phyloP scores from a whole-genome alignment of 2,329 filamentous ascomycete genomes.

The Sporothrix schenckii region DNA sequence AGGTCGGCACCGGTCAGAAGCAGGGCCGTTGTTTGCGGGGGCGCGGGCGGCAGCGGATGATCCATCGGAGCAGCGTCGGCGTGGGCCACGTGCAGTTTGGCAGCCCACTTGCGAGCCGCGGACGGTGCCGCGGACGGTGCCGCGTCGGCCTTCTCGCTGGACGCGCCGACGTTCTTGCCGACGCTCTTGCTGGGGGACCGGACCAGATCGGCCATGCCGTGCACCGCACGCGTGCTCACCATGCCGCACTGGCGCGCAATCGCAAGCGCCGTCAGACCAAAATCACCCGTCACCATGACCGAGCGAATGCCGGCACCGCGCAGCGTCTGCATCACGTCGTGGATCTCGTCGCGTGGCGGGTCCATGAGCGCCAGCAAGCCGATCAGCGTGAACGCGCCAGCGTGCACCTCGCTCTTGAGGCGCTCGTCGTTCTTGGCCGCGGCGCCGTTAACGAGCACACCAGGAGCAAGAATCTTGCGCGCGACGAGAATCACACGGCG shows the following conservation, averaged over 20 bases:
- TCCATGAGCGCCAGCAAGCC: conserved; percentile 79
- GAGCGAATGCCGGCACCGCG: conserved; percentile 71
- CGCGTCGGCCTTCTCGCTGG: not conserved
- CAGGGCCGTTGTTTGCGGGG: not conserved
- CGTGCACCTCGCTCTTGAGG: conserved; percentile 55
- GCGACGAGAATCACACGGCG: conserved; percentile 69
- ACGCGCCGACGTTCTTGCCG: not conserved
- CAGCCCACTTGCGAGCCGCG: not conserved
- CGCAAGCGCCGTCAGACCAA: conserved; percentile 71
- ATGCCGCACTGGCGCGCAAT: conserved; percentile 75
- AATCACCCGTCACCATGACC: conserved; percentile 82
- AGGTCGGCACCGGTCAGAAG: conserved; percentile 67
- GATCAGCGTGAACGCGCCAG: conserved; percentile 64
- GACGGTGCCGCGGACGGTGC: not conserved
- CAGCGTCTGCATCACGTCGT: conserved; percentile 65
- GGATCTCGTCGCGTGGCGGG: conserved; percentile 73
- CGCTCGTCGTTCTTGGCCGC: conserved; percentile 51
- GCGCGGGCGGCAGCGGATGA: not conserved
- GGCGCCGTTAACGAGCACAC: conserved; percentile 41
- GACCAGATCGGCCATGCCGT: not conserved
- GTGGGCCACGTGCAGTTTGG: not conserved
- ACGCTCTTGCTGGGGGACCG: not conserved
- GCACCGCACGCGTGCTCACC: conserved; percentile 51
- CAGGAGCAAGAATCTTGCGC: conserved; percentile 57
- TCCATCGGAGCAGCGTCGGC: not conserved